These are phyloP conservation scores for Diaporthe ilicicola DNA, from an alignment of 2,329 filamentous ascomycete genomes.

Conservation along the genomic window DNA sequence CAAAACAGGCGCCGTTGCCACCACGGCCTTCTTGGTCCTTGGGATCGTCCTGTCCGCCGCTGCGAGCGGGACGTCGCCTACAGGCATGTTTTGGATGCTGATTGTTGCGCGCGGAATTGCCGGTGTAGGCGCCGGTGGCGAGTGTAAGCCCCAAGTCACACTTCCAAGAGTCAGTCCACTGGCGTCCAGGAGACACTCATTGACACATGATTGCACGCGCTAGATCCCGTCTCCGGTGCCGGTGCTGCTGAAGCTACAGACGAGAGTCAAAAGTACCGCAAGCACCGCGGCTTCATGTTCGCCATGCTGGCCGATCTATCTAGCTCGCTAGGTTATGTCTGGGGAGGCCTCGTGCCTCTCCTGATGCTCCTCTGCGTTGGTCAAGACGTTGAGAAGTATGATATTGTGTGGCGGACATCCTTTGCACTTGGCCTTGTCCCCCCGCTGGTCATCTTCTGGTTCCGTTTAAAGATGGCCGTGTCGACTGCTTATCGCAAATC, in stretches of 20 bases:
- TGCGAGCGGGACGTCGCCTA: conserved; percentile 47
- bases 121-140: conserved; percentile 53
- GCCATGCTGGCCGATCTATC: conserved; percentile 63
- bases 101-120: conserved; percentile 51
- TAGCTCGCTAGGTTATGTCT: conserved; percentile 59
- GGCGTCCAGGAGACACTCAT: background rate
- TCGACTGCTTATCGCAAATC: conserved; percentile 58
- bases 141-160: conserved; percentile 12
- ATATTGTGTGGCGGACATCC: conserved; percentile 58
- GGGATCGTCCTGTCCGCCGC: conserved; percentile 57
- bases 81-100: conserved; percentile 61
- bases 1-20: conserved; percentile 31
- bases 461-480: conserved; percentile 60
- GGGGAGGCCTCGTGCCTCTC: conserved; percentile 57
- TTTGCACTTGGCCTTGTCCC: conserved; percentile 60
- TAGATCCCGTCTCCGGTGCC: conserved; percentile 57
- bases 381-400: conserved; percentile 50
- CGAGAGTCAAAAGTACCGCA: conserved; percentile 53
- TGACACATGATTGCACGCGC: background rate
- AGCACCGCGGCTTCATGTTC: conserved; percentile 62
- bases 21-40: conserved; percentile 50
- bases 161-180: background rate
- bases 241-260: conserved; percentile 63
- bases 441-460: conserved; percentile 60
- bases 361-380: conserved; percentile 59